A percentile compares a stretch with the other conserved stretches of the same genome.
Conservation (phyloP, 2,329 filamentous ascomycete genomes). For the Apiospora aurea region DNA sequence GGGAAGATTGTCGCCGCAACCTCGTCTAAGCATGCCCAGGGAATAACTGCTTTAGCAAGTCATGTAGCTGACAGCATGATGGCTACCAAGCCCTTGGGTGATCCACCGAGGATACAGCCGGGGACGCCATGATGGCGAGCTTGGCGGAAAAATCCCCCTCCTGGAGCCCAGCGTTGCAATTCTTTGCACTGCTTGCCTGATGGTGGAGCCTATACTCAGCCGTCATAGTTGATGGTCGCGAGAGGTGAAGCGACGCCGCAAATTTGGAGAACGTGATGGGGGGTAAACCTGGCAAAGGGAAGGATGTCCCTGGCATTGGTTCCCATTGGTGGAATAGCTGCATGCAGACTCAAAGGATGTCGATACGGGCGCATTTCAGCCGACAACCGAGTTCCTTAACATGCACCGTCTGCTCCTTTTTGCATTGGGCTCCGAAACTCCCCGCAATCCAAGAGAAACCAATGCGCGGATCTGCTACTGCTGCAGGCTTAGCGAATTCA, state of each 20-base stretch:
- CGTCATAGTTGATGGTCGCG: background rate
- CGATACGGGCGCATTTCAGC: constrained; percentile 20
- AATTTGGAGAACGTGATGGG: constrained; percentile 26
- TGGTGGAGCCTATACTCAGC: background rate
- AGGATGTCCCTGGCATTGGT: constrained; percentile 26
- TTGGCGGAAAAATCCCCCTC: background rate
- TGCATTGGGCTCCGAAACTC: background rate
- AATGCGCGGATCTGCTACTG: background rate
- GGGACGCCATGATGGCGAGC: background rate
- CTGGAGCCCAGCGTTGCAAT: background rate
- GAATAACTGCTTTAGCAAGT: background rate
- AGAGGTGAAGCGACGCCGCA: constrained; percentile 4
- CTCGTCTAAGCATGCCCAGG: constrained; percentile 8
- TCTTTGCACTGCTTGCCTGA: background rate
- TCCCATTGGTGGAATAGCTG: constrained; percentile 42
- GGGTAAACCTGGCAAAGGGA: constrained; percentile 25
- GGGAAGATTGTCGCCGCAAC: background rate
- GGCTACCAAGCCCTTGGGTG: background rate
- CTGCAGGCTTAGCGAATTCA: background rate
- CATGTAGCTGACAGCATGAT: background rate
- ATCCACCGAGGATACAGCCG: constrained; percentile 1
- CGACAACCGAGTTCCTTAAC: constrained; percentile 21
- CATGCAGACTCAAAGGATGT: constrained; percentile 27
- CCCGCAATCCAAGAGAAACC: background rate
- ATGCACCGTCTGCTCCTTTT: background rate